phyloP scores from a whole-genome alignment of 768 basidiomycete genomes.

The Holtermanniella nyarrowii region DNA sequence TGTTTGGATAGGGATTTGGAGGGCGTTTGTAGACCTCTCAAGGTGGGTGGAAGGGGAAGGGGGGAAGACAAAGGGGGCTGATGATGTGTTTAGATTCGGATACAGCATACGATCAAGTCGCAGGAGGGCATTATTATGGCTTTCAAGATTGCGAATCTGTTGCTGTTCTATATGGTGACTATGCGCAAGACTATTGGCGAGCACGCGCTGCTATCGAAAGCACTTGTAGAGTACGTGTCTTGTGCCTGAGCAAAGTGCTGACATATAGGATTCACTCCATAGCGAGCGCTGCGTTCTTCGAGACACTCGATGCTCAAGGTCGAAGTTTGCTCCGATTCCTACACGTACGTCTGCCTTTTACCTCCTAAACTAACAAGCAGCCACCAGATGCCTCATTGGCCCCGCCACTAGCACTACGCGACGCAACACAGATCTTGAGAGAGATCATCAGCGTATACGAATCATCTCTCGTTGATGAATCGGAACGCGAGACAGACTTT shows the following conservation, averaged over 20 bases:
- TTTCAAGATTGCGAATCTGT: constrained; percentile 86
- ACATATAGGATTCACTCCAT: constrained; percentile 59
- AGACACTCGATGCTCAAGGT: constrained; percentile 75
- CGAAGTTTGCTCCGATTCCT: constrained; percentile 49
- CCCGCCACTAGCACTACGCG: constrained; percentile 68
- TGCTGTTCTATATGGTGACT: constrained; percentile 87
- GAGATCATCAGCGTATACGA: constrained; percentile 85
- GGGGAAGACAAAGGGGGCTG: not conserved
- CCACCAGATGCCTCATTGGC: constrained; percentile 55
- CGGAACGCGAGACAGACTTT: constrained; percentile 50
- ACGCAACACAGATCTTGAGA: constrained; percentile 70
- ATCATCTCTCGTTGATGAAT: constrained; percentile 66
- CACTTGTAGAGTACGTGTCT: constrained; percentile 61
- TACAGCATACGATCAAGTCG: constrained; percentile 84
- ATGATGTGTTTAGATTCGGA: constrained; percentile 53
- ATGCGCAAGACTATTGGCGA: constrained; percentile 86
- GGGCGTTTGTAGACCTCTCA: constrained; percentile 78
- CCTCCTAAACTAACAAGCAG: constrained; percentile 13
- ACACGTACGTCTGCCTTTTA: constrained; percentile 38
- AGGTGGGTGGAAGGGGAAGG: constrained; percentile 46
- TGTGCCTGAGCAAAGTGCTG: not conserved
- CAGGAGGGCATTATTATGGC: constrained; percentile 88
- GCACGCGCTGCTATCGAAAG: constrained; percentile 63
- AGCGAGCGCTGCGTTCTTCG: constrained; percentile 76
- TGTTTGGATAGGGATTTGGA: constrained; percentile 71